Conservation (phyloP, 1,284 basidiomycete genomes). For the Tilletia indica region DNA sequence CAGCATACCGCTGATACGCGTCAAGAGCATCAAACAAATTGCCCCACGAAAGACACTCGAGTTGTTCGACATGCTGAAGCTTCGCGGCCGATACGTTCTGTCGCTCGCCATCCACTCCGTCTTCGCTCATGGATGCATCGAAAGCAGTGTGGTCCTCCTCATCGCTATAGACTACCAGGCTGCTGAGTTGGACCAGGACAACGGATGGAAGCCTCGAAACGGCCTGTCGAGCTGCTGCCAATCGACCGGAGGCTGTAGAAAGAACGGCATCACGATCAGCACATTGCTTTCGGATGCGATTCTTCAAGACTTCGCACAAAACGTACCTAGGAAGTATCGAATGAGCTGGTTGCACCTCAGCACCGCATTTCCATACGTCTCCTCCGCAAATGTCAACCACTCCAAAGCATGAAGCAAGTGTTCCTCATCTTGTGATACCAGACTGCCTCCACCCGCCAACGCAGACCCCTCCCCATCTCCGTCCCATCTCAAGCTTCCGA, state of each 20-base stretch:
- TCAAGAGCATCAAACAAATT: slow-evolving; percentile 49
- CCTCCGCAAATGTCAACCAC: slow-evolving; percentile 1
- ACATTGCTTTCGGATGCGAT: not conserved
- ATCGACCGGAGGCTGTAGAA: slow-evolving; percentile 1
- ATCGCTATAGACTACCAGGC: not conserved
- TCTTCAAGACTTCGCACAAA: not conserved
- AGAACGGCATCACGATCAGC: not conserved
- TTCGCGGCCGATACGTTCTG: not conserved
- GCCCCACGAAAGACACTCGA: slow-evolving; percentile 30
- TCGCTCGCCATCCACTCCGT: not conserved
- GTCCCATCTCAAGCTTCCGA: slow-evolving; percentile 25
- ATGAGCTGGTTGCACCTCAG: slow-evolving; percentile 3
- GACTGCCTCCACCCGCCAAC: not conserved
- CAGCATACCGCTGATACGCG: slow-evolving; percentile 37
- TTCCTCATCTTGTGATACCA: slow-evolving; percentile 17
- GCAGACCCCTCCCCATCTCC: not conserved
- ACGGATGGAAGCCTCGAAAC: not conserved
- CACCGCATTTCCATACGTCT: not conserved
- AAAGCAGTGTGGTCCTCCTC: not conserved
- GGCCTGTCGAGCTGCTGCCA: slow-evolving; percentile 7
- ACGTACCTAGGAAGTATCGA: not conserved
- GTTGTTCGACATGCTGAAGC: not conserved
- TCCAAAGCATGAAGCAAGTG: slow-evolving; percentile 35
- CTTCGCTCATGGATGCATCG: not conserved
- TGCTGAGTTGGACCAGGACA: not conserved